Percentiles rank a stretch among this genome's conserved stretches.
Evolutionary conservation across 2,329 filamentous ascomycete species (phyloP).

Genomic region (Alternaria novae-zelandiae): DNA sequence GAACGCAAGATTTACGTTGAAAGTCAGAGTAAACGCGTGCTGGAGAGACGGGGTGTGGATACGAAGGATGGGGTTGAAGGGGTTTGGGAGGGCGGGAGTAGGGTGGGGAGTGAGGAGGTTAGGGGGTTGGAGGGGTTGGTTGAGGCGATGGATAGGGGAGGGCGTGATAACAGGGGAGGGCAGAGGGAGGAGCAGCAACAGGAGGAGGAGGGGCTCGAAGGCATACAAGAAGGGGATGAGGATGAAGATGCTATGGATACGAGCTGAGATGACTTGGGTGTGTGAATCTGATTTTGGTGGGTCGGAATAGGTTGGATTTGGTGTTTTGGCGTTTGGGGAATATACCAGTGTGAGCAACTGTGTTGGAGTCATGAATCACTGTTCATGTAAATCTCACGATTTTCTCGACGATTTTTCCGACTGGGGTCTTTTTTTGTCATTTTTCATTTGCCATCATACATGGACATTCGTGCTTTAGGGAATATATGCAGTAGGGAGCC

Average conservation of each 20-base stretch:
- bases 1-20: constrained; percentile 86
- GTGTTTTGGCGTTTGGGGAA: neutral
- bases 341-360: neutral
- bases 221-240: neutral
- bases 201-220: constrained; percentile 6
- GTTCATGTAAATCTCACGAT: rapidly evolving
- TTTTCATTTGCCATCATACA: neutral
- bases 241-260: constrained; percentile 35
- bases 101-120: constrained; percentile 38
- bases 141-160: constrained; percentile 11
- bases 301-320: neutral
- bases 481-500: no score
- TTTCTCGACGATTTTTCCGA: rapidly evolving
- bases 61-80: constrained; percentile 46
- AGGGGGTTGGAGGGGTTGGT: constrained; percentile 40
- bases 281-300: no score
- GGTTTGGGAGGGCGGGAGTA: constrained; percentile 27
- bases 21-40: constrained; percentile 74
- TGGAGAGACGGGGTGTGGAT: constrained; percentile 76
- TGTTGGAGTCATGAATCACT: neutral
- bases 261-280: constrained; percentile 4
- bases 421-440: neutral
- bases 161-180: neutral
- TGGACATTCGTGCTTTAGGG: neutral
- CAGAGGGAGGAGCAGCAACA: constrained; percentile 2